These are phyloP conservation scores for Trametes cingulata DNA, from an alignment of 768 basidiomycete genomes.

Conservation along the genomic window DNA sequence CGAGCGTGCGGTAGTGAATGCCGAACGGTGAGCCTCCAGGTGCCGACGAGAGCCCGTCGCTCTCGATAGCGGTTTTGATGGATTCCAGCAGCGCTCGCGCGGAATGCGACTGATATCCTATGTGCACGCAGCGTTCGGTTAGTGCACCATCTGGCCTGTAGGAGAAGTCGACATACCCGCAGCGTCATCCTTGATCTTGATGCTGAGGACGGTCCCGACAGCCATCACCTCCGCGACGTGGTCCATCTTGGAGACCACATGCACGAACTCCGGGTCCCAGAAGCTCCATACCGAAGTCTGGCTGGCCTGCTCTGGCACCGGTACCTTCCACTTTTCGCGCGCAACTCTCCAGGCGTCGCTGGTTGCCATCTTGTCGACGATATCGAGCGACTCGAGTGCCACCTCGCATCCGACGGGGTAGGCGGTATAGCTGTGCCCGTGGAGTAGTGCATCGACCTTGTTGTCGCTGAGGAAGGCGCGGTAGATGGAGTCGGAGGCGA, in stretches of 20 bases:
- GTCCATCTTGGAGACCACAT: conserved; percentile 54
- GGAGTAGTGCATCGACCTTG: conserved; percentile 86
- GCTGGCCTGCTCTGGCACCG: conserved; percentile 14
- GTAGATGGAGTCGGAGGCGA: conserved; percentile 82
- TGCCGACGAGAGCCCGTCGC: conserved; percentile 37
- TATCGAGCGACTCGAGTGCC: conserved; percentile 74
- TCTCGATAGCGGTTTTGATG: conserved; percentile 40
- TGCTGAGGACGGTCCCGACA: conserved; percentile 80
- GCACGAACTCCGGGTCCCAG: conserved; percentile 78
- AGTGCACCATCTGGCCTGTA: background rate
- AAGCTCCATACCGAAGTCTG: conserved; percentile 70
- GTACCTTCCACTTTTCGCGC: conserved; percentile 54
- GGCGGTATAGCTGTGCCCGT: conserved; percentile 96
- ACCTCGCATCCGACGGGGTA: conserved; percentile 93
- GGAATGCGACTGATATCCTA: conserved; percentile 58
- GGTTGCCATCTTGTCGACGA: conserved; percentile 52
- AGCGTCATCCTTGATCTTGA: conserved; percentile 63
- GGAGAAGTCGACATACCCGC: conserved; percentile 51
- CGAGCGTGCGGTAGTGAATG: conserved; percentile 86
- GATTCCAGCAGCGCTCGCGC: conserved; percentile 62
- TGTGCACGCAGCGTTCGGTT: background rate
- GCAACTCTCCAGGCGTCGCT: conserved; percentile 63
- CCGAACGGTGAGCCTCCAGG: conserved; percentile 60
- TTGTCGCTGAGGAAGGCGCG: conserved; percentile 69
- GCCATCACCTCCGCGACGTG: conserved; percentile 80